Evolutionary conservation across 805 yeast species (phyloP).

Genomic region (Metschnikowia hibisci): DNA sequence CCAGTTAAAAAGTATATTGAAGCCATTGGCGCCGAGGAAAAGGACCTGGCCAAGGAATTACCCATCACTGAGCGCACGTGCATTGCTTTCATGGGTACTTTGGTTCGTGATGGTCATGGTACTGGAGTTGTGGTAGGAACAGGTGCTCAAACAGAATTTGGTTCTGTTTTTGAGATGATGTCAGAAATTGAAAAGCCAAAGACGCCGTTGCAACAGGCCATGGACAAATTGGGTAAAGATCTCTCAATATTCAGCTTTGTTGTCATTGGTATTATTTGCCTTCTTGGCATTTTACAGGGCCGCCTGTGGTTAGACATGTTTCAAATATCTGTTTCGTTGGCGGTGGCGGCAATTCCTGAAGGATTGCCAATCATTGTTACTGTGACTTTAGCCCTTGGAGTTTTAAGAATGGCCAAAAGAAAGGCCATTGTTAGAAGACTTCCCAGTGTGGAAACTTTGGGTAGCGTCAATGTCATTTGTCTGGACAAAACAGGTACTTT

Average conservation of each 20-base stretch:
- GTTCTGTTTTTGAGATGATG: conserved; percentile 94
- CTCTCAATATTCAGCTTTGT: conserved; percentile 78
- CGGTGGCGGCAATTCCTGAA: conserved; percentile 99
- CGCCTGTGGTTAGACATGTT: conserved; percentile 97
- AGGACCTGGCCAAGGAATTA: conserved; percentile 29
- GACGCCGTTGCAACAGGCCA: conserved; percentile 91
- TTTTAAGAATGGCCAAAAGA: conserved; percentile 90
- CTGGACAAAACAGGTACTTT: conserved; percentile 90
- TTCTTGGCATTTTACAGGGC: conserved; percentile 88
- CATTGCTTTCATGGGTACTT: conserved; percentile 95
- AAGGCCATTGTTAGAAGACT: conserved; percentile 91
- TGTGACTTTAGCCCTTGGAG: conserved; percentile 94
- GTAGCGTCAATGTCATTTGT: conserved; percentile 90
- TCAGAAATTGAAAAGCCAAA: conserved; percentile 92
- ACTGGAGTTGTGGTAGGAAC: conserved; percentile 90
- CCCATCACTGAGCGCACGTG: conserved; percentile 67
- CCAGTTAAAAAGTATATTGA: conserved; percentile 71
- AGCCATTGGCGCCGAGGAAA: conserved; percentile 27
- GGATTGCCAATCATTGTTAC: conserved; percentile 98
- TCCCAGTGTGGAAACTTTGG: conserved; percentile 93
- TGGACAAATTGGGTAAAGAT: conserved; percentile 94
- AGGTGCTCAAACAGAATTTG: conserved; percentile 86
- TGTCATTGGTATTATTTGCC: conserved; percentile 86
- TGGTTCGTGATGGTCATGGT: conserved; percentile 95
- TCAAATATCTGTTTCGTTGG: conserved; percentile 93